Evolutionary conservation across 495 filamentous ascomycete species (phyloP).

Genomic region (Neurospora terricola): DNA sequence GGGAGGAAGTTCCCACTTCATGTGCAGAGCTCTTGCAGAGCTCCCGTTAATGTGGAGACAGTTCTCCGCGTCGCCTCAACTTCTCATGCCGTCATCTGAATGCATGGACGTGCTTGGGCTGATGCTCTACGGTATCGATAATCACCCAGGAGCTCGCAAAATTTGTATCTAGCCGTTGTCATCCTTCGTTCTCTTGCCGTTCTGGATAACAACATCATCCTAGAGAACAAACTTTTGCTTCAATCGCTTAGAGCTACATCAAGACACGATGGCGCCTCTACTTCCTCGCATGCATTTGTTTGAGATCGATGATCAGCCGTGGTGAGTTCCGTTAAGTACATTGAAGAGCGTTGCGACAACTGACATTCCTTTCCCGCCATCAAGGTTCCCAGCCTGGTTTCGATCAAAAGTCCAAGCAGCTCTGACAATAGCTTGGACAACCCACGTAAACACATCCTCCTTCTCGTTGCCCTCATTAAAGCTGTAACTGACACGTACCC

Average conservation of each 20-base stretch:
- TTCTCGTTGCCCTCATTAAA: not conserved
- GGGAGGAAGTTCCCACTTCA: not conserved
- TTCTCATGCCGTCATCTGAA: not conserved
- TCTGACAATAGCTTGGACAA: conserved; percentile 42
- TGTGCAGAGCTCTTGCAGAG: not conserved
- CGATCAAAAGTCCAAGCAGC: conserved; percentile 41
- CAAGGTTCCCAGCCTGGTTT: conserved; percentile 45
- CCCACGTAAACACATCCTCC: conserved; percentile 9
- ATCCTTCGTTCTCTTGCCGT: not conserved
- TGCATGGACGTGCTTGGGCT: not conserved
- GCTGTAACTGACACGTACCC: not conserved
- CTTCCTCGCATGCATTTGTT: conserved; percentile 46
- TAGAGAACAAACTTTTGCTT: not conserved
- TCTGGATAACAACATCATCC: not conserved
- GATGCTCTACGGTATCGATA: not conserved
- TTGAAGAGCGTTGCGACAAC: not conserved
- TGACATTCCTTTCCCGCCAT: not conserved
- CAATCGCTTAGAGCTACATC: not conserved
- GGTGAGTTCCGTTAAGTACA: conserved; percentile 24
- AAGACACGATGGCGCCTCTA: conserved; percentile 33
- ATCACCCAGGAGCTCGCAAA: not conserved
- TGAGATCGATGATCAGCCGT: conserved; percentile 45
- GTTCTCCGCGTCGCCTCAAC: not conserved
- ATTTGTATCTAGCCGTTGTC: not conserved
- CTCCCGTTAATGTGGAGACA: not conserved